phyloP scores from a whole-genome alignment of 2,329 filamentous ascomycete genomes.

The Elsinoe fawcettii region DNA sequence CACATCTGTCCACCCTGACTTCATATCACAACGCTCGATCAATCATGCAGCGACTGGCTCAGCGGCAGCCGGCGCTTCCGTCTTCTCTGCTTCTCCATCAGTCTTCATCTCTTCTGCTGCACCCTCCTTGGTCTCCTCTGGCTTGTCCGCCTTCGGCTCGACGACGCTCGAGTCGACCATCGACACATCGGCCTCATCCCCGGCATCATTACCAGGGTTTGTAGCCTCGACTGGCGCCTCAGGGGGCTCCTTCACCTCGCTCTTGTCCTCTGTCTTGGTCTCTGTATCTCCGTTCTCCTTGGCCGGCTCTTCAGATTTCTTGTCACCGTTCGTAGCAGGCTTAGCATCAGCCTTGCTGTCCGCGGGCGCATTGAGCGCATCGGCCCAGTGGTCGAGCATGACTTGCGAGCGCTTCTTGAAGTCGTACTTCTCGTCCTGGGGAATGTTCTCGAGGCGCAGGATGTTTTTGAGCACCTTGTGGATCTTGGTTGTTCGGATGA shows the following conservation, averaged over 20 bases:
- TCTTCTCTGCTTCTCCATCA: slow-evolving; percentile 16
- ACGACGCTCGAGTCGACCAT: slow-evolving; percentile 28
- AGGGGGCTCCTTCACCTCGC: slow-evolving; percentile 17
- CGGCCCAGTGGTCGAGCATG: slow-evolving; percentile 84
- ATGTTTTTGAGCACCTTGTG: slow-evolving; percentile 97
- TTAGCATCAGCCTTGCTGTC: slow-evolving; percentile 22
- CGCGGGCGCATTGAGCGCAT: slow-evolving; percentile 48
- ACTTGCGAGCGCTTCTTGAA: slow-evolving; percentile 79
- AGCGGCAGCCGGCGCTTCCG: slow-evolving; percentile 20
- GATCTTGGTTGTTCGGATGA: slow-evolving; percentile 90
- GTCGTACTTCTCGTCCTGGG: slow-evolving; percentile 76
- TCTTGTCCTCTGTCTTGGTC: slow-evolving; percentile 13
- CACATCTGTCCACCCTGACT: not conserved
- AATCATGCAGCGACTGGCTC: slow-evolving; percentile 17
- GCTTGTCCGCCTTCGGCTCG: slow-evolving; percentile 20
- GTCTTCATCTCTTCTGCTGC: slow-evolving; percentile 20
- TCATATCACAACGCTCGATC: not conserved
- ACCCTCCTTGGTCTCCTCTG: slow-evolving; percentile 21
- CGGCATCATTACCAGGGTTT: slow-evolving; percentile 21
- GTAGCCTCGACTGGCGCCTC: slow-evolving; percentile 20
- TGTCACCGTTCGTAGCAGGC: slow-evolving; percentile 20
- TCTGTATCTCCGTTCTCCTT: slow-evolving; percentile 31
- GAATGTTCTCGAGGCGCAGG: slow-evolving; percentile 76
- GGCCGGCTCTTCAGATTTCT: slow-evolving; percentile 30
- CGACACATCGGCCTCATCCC: slow-evolving; percentile 26